Percentiles rank a stretch among this genome's conserved stretches.
These are phyloP conservation scores for Suillus subalutaceus DNA, from an alignment of 768 basidiomycete species.

Conservation along the genomic window DNA sequence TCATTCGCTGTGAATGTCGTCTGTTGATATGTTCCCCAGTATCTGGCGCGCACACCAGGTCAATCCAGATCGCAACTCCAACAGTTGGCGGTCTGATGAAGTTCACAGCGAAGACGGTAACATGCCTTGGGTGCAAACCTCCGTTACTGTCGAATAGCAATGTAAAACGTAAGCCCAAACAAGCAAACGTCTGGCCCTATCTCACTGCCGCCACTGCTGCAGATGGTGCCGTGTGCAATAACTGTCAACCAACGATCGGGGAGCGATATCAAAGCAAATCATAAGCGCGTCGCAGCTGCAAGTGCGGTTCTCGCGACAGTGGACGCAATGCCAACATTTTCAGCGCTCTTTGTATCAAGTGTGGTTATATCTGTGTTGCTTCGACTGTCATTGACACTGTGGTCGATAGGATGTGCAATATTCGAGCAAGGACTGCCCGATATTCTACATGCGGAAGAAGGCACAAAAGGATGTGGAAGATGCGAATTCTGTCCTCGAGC, in stretches of 20 bases:
- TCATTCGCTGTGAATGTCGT: constrained; percentile 12
- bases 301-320: constrained; percentile 90
- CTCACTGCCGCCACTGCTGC: constrained; percentile 12
- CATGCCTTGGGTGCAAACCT: constrained; percentile 95
- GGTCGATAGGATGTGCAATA: constrained; percentile 85
- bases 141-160: constrained; percentile 80
- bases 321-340: constrained; percentile 99
- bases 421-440: constrained; percentile 96
- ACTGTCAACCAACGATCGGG: constrained; percentile 82
- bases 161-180: constrained; percentile 52
- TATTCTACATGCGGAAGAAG: constrained; percentile 98
- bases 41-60: constrained; percentile 93
- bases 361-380: constrained; percentile 10
- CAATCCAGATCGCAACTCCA: constrained; percentile 95
- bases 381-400: constrained; percentile 4
- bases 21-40: constrained; percentile 50
- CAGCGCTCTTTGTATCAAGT: constrained; percentile 98
- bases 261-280: constrained; percentile 92
- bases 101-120: constrained; percentile 94
- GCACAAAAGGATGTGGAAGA: constrained; percentile 98
- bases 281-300: constrained; percentile 74
- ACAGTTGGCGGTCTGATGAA: constrained; percentile 98
- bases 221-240: constrained; percentile 95
- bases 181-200: neutral
- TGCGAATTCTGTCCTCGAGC: constrained; percentile 71